Base-by-base conservation (phyloP, 805 yeast genomes). In the Candida boleticola region DNA sequence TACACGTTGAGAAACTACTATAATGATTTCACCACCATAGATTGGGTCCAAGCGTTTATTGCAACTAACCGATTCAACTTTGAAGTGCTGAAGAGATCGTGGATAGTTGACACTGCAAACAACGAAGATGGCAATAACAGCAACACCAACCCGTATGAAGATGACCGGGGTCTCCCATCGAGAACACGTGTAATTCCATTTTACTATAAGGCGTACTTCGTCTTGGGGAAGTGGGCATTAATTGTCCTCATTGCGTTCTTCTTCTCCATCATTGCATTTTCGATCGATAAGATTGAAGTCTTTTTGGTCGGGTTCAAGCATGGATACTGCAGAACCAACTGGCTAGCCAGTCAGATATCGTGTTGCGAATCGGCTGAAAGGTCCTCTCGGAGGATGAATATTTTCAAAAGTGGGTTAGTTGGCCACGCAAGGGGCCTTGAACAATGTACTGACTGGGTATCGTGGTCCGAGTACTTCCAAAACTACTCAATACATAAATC, bases 1-100 rank as follows among this genome's bases (percentile, higher is more conserved):
- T 53, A 49, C 41, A 20, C 55, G 13, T 35, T 55, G 14, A 41
- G 74, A 20, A 66, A 63, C 47, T 76, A 63, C 60, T 79, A 79
- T 53, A 80, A 79, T 52, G 82, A 79, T 55, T 79, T 77, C 57
- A 78, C 84, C 18, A 76, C 82, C 16, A 74, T 78, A 14, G 84
- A 79, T 57, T 79, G 83, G 83, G 72, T 76, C 2, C 66, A 68
- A 23, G 80, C 78, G 25, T 66, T 68, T 29, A 60, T 76, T 23
- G 60, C 61, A 41, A 74, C 73, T 39, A 70, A 76, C 27, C 60
- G 56, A 31, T 58, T 76, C 30, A 60, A 66, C 46, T 73, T 61
- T 46, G 57, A 58, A 36, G 51, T 77, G 34, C 55, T 66, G 39
- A 54, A 64, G 23, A 45, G 52, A 59, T 17, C 69, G 62, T 39